Conservation (phyloP, 805 yeast species). For the Candida easanensis region DNA sequence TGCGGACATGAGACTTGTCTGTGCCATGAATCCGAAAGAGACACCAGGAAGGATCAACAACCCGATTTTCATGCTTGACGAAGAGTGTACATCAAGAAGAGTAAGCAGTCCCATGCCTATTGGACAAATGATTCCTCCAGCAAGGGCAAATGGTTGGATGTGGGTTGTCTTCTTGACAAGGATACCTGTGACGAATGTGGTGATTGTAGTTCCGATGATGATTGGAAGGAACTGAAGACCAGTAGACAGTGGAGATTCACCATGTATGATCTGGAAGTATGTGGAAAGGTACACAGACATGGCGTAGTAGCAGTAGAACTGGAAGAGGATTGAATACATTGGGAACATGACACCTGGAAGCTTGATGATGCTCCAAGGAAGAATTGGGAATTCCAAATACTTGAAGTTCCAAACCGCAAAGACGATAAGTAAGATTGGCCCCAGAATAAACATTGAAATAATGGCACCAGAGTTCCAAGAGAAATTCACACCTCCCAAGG, state of each 20-base stretch:
- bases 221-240: conserved; percentile 44
- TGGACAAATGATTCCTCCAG: conserved; percentile 29
- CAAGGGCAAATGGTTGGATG: conserved; percentile 33
- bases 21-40: conserved; percentile 34
- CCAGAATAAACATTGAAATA: conserved; percentile 33
- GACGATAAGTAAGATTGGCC: not conserved
- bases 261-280: conserved; percentile 30
- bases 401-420: conserved; percentile 6
- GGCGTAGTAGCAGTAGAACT: conserved; percentile 2
- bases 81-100: conserved; percentile 30
- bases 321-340: not conserved
- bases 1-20: conserved; percentile 28
- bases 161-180: conserved; percentile 31
- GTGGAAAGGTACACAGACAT: conserved; percentile 4
- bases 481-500: conserved; percentile 51
- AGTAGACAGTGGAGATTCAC: conserved; percentile 39
- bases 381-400: conserved; percentile 4
- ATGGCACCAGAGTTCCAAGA: conserved; percentile 55
- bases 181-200: conserved; percentile 24
- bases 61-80: conserved; percentile 32
- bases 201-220: conserved; percentile 36
- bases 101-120: conserved; percentile 34
- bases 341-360: conserved; percentile 1
- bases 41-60: conserved; percentile 34
- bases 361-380: conserved; percentile 23